Base-by-base conservation (phyloP, 2,329 filamentous ascomycete genomes). In the Talaromyces sp. region DNA sequence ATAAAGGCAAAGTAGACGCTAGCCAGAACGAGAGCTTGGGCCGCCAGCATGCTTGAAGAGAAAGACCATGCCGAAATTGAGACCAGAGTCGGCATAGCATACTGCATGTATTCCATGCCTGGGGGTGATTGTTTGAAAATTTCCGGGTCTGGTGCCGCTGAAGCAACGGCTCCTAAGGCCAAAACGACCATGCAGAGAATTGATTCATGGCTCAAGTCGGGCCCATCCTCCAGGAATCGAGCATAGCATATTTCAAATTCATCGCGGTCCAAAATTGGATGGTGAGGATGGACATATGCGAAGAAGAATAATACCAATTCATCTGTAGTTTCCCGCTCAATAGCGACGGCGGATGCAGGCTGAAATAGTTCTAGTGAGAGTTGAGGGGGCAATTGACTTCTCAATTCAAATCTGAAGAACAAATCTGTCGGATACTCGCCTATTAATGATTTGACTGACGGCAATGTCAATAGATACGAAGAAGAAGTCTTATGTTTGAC, bases 1-100 rank as follows among this genome's bases (percentile, higher is more conserved):
- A 76, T 72, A 48, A 74, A 75, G 0, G 74, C 73, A 68, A 75
- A 76, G 61, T 76, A 77, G 2, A 76, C 64, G 37, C 74, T 75
- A 0, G 72, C 75, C 4, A 77, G 67, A 4, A 76, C 72, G 8
- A 76, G 62, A 4, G 73, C 70, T 59, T 77, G 73, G 41, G 45
- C 33, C 11, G 45, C 45, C 16, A 52, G 22, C 45, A 62, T 62
- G 13, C 22, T 62, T 19, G 60, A 52, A 7, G 60, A 24, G 16
- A 62, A 45, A 45, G 60, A 62, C 60, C 60, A 62, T 45, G 37
- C 61, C 19, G 48, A 63, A 1, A 72, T 66, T 1, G 75, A 66
- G 8, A 72, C 60, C 3, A 74, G 65, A 48, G 68, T 71, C 7
- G 70, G 69, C 2, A 70, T 70, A 59, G 75, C 75, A 1, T 72